Evolutionary conservation across 2,329 filamentous ascomycete genomes (phyloP).

Genomic region (Tricladium varicosporioides): DNA sequence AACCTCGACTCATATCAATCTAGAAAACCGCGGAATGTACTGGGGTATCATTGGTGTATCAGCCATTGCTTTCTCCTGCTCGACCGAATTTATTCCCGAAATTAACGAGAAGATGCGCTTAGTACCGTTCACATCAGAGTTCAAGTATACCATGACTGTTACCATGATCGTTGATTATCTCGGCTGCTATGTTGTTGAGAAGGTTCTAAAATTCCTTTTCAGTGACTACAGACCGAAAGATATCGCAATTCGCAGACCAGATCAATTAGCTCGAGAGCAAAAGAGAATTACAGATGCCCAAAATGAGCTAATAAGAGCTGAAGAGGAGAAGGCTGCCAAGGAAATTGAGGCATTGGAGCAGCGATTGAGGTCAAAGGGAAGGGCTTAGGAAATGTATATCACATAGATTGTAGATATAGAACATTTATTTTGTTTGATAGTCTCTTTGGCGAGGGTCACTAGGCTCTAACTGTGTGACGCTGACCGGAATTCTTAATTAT

Average conservation of each 20-base stretch:
- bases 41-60: conserved; percentile 91
- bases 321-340: conserved; percentile 51
- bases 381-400: conserved; percentile 8
- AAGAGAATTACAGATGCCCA: conserved; percentile 62
- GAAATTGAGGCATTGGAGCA: conserved; percentile 58
- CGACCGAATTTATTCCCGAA: conserved; percentile 92
- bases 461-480: too few relatives aligned
- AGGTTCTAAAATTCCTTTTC: conserved; percentile 79
- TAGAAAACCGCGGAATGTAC: conserved; percentile 88
- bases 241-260: conserved; percentile 80
- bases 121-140: conserved; percentile 84
- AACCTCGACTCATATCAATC: conserved; percentile 8
- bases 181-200: conserved; percentile 85
- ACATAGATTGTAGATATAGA: conserved; percentile 17
- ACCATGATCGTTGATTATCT: conserved; percentile 87
- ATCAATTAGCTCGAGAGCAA: conserved; percentile 78
- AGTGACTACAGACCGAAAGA: conserved; percentile 92
- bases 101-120: conserved; percentile 91
- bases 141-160: conserved; percentile 80
- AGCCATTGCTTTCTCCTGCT: conserved; percentile 87
- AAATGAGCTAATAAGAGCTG: conserved; percentile 44
- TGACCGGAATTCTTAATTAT: too few relatives aligned
- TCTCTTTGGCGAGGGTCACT: not conserved
- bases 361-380: conserved; percentile 47
- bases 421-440: not conserved